phyloP scores from a whole-genome alignment of 768 basidiomycete species.

The Termitomyces sp. region DNA sequence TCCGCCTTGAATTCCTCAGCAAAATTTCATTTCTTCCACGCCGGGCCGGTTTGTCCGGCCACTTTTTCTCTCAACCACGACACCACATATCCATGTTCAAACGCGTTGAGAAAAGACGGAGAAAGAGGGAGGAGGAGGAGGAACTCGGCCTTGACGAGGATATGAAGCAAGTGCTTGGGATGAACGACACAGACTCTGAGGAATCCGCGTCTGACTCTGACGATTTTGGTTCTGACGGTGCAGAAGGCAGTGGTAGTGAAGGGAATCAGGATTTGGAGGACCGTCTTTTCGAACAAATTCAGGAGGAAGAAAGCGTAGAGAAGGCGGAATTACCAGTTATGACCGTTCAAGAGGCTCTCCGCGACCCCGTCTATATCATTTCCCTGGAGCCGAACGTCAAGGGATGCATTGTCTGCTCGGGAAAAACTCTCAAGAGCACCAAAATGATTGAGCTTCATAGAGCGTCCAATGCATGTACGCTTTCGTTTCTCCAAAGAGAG shows the following conservation, averaged over 20 bases:
- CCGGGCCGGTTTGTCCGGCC: constrained; percentile 15
- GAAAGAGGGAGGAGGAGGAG: constrained; percentile 58
- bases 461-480: constrained; percentile 54
- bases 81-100: constrained; percentile 61
- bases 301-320: constrained; percentile 20
- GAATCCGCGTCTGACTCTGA: constrained; percentile 57
- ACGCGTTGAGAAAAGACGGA: constrained; percentile 62
- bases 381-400: constrained; percentile 49
- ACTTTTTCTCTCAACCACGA: neutral
- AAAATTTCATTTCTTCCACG: neutral
- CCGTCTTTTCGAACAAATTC: constrained; percentile 13
- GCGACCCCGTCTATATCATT: constrained; percentile 57
- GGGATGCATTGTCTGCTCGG: constrained; percentile 65
- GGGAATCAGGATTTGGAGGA: constrained; percentile 16
- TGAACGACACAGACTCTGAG: constrained; percentile 73
- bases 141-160: constrained; percentile 52
- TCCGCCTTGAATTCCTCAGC: too few relatives aligned
- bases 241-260: constrained; percentile 19
- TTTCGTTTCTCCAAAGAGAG: constrained; percentile 12
- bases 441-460: constrained; percentile 54
- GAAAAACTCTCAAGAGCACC: constrained; percentile 59
- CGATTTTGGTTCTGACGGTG: constrained; percentile 26
- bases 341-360: constrained; percentile 53
- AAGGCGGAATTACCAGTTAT: constrained; percentile 37
- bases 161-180: constrained; percentile 48